phyloP scores from a whole-genome alignment of 2,329 filamentous ascomycete genomes.

The Sporothrix brasiliensis region DNA sequence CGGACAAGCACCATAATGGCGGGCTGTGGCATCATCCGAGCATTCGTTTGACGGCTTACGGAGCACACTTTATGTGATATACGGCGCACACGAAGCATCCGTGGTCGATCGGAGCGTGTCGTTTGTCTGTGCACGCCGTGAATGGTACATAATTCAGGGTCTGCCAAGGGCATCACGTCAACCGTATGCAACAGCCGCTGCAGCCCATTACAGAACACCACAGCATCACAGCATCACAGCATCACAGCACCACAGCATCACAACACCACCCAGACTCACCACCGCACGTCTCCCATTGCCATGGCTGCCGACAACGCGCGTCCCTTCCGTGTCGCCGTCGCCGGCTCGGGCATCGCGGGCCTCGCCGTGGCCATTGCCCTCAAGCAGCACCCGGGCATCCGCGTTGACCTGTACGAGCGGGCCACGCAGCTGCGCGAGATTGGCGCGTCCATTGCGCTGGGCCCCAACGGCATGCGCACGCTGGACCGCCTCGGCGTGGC shows the following conservation, averaged over 20 bases:
- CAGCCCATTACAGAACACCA: background rate
- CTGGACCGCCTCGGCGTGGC: conserved; percentile 54
- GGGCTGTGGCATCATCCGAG: conserved; percentile 18
- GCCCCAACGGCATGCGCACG: conserved; percentile 57
- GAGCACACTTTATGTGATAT: no score
- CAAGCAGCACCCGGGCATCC: conserved; percentile 33
- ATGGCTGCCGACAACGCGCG: background rate
- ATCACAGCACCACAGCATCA: background rate
- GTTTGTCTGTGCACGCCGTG: no score
- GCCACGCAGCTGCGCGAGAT: conserved; percentile 52
- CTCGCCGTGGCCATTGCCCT: conserved; percentile 44
- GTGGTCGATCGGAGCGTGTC: no score
- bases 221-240: background rate
- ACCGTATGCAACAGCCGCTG: no score
- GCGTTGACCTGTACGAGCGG: conserved; percentile 52
- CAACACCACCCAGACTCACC: background rate
- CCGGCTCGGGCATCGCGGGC: conserved; percentile 41
- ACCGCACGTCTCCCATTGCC: background rate
- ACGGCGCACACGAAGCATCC: conserved; percentile 3
- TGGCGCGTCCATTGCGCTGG: conserved; percentile 54
- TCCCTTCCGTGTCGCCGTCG: conserved; percentile 27
- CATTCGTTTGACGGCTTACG: background rate
- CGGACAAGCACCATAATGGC: conserved; percentile 13
- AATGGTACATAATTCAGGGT: conserved; percentile 1
- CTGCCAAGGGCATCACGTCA: background rate